These are phyloP conservation scores for Pulicaria dysenterica DNA, from an alignment of 129 eudicot genomes.

Conservation along the genomic window DNA sequence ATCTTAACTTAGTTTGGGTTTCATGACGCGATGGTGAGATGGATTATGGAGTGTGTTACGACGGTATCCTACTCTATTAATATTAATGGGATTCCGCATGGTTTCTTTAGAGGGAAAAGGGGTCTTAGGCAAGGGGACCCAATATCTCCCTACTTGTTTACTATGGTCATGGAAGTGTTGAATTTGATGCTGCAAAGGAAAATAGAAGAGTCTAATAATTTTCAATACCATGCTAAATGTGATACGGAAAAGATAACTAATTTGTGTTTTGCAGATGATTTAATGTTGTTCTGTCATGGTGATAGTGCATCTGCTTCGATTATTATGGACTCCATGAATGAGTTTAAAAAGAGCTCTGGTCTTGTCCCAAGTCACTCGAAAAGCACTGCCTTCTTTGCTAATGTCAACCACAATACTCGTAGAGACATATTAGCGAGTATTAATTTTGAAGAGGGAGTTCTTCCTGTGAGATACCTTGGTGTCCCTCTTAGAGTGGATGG, in stretches of 20 bases:
- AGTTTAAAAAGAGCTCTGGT: not conserved
- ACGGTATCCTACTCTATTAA: not conserved
- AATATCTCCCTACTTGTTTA: not conserved
- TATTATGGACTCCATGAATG: not conserved
- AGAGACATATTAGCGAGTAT: no score
- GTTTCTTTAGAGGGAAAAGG: not conserved
- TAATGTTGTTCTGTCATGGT: not conserved
- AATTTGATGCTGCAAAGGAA: no score
- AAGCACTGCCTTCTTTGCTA: not conserved
- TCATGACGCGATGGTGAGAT: not conserved
- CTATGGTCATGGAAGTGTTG: not conserved
- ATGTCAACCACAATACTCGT: not conserved
- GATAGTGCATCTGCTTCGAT: not conserved
- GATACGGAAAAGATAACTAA: no score
- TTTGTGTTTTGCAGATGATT: no score
- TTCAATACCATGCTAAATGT: no score
- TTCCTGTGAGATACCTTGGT: no score
- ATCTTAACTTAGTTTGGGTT: not conserved
- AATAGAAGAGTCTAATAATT: no score
- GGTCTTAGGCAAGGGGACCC: not conserved
- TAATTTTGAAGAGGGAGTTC: no score
- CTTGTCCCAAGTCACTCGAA: not conserved
- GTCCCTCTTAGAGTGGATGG: no score
- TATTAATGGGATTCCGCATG: not conserved
- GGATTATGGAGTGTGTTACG: not conserved